These are phyloP conservation scores for Tricholoma matsutake DNA, from an alignment of 768 basidiomycete species.

Conservation along the genomic window DNA sequence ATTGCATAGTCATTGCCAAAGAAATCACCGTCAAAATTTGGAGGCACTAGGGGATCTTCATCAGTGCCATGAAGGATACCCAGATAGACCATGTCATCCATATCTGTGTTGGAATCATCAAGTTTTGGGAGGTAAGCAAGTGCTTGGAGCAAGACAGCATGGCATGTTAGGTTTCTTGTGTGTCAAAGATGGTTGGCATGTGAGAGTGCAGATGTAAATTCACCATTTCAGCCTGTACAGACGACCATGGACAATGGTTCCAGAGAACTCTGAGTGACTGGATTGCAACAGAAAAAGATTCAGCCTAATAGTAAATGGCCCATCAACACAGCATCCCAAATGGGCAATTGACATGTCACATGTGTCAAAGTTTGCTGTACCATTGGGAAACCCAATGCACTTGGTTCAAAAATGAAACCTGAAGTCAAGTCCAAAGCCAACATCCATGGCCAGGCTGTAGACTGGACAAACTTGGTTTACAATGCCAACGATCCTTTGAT, in stretches of 20 bases:
- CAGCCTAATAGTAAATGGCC: background rate
- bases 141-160: background rate
- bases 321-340: background rate
- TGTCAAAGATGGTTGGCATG: constrained; percentile 1
- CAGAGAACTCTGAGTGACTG: background rate
- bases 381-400: no score
- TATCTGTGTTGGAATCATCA: background rate
- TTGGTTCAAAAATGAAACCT: no score
- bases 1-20: background rate
- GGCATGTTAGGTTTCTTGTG: background rate
- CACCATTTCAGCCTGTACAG: constrained; percentile 1
- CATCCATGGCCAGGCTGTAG: background rate
- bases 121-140: constrained; percentile 1
- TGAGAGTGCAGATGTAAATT: background rate
- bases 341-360: no score
- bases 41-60: background rate
- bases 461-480: background rate
- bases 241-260: background rate
- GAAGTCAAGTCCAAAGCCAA: no score
- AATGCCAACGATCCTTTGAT: background rate
- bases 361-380: no score
- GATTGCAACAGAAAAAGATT: background rate
- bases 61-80: background rate
- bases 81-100: background rate
- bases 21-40: background rate